Evolutionary conservation across 371 early-diverging fungal species (phyloP).

Genomic region (Mycotypha africana): DNA sequence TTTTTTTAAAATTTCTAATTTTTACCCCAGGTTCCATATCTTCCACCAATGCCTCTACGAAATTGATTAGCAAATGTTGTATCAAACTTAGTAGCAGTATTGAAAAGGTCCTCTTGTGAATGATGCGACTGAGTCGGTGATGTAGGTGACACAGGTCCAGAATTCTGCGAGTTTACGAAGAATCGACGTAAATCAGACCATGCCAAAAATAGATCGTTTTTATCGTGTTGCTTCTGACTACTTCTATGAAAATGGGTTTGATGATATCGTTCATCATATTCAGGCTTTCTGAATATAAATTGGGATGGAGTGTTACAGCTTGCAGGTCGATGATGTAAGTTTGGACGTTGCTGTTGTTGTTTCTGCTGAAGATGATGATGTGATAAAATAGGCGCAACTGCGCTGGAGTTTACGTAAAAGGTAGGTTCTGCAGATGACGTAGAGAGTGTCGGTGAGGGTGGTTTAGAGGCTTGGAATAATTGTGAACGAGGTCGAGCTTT

Average conservation of each 20-base stretch:
- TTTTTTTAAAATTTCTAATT: too few species aligned
- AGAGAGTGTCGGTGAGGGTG: constrained; percentile 25
- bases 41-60: constrained; percentile 18
- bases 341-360: constrained; percentile 19
- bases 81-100: neutral
- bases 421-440: constrained; percentile 27
- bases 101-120: constrained; percentile 11
- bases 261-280: constrained; percentile 25
- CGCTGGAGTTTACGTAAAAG: constrained; percentile 17
- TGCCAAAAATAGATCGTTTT: constrained; percentile 22
- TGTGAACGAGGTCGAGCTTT: constrained; percentile 30
- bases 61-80: constrained; percentile 31
- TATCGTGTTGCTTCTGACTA: constrained; percentile 3
- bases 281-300: constrained; percentile 30
- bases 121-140: constrained; percentile 13
- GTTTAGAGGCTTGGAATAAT: constrained; percentile 28
- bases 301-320: constrained; percentile 25
- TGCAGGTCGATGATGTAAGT: constrained; percentile 15
- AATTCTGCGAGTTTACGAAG: constrained; percentile 20
- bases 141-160: constrained; percentile 9
- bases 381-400: constrained; percentile 15
- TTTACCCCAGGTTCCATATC: constrained; percentile 30
- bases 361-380: constrained; percentile 16
- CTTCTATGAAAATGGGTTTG: constrained; percentile 27
- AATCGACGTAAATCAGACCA: constrained; percentile 26